These are phyloP conservation scores for Ambrosia artemisiifolia DNA, from an alignment of 129 eudicot species.

Conservation along the genomic window DNA sequence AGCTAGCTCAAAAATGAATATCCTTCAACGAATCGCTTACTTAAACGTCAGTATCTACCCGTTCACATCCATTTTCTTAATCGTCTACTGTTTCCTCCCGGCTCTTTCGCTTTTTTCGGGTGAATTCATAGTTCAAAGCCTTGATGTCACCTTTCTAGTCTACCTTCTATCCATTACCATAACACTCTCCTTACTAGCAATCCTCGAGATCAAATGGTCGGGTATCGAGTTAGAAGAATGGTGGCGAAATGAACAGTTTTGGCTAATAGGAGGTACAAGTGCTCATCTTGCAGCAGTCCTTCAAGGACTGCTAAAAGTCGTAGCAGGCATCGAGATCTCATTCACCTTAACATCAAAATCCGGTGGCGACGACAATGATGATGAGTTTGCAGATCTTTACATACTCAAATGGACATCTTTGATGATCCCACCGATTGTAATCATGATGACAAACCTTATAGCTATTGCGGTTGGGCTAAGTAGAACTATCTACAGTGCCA, in stretches of 20 bases:
- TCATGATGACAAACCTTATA: constrained; percentile 52
- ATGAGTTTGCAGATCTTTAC: constrained; percentile 55
- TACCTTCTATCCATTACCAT: constrained; percentile 53
- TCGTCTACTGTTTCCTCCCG: constrained; percentile 62
- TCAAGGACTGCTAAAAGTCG: constrained; percentile 56
- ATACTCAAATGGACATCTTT: constrained; percentile 57
- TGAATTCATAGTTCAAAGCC: constrained; percentile 54
- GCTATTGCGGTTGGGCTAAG: constrained; percentile 62
- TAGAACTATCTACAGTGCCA: constrained; percentile 47
- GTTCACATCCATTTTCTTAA: constrained; percentile 58
- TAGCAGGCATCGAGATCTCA: constrained; percentile 64
- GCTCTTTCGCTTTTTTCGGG: constrained; percentile 62
- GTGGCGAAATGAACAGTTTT: constrained; percentile 73
- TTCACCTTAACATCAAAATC: constrained; percentile 63
- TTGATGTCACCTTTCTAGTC: constrained; percentile 45
- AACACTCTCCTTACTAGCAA: constrained; percentile 51
- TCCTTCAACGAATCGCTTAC: constrained; percentile 55
- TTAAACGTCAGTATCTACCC: constrained; percentile 66
- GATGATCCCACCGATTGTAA: constrained; percentile 57
- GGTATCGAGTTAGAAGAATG: constrained; percentile 60
- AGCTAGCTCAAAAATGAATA: constrained; percentile 57
- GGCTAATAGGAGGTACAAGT: constrained; percentile 73
- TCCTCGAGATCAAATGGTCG: constrained; percentile 63
- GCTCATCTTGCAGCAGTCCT: constrained; percentile 73
- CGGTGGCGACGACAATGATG: constrained; percentile 52